Percentiles rank a stretch among this genome's conserved stretches.
Evolutionary conservation across 768 basidiomycete genomes (phyloP).

Genomic region (Trametes villosa): DNA sequence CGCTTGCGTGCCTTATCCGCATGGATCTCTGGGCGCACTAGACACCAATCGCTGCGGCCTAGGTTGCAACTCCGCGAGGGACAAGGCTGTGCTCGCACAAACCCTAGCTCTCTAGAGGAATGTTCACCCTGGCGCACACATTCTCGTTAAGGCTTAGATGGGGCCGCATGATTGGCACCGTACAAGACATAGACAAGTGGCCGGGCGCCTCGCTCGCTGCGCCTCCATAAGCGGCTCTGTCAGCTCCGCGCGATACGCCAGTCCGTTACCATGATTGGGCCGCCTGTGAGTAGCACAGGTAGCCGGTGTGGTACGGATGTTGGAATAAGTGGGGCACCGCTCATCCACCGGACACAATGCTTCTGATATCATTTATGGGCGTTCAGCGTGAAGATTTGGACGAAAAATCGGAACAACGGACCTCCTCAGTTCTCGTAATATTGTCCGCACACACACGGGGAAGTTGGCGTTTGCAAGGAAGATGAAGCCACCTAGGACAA

Average conservation of each 20-base stretch:
- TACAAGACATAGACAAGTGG: neutral
- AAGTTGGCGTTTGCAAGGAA: too few species aligned
- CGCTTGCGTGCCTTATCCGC: neutral
- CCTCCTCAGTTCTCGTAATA: too few species aligned
- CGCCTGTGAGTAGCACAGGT: too few species aligned
- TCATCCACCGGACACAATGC: too few species aligned
- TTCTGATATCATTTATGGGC: too few species aligned
- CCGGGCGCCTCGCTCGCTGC: neutral
- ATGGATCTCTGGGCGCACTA: neutral
- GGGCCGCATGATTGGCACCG: neutral
- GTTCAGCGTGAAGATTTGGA: too few species aligned
- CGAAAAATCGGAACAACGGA: too few species aligned
- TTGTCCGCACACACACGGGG: too few species aligned
- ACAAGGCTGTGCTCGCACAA: neutral
- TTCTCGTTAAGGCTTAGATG: neutral
- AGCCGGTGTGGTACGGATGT: too few species aligned
- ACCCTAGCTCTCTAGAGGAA: neutral
- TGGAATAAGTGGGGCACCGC: too few species aligned
- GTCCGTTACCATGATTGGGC: neutral
- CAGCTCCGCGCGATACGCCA: neutral
- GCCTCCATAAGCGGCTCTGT: neutral
- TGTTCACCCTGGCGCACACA: neutral
- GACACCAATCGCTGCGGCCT: neutral
- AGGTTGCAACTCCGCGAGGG: neutral
- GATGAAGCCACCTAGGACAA: too few species aligned